Evolutionary conservation across 2,329 filamentous ascomycete species (phyloP), one percentile per base, ranked within the genome.

Genomic region (Orbilia oligospora): DNA sequence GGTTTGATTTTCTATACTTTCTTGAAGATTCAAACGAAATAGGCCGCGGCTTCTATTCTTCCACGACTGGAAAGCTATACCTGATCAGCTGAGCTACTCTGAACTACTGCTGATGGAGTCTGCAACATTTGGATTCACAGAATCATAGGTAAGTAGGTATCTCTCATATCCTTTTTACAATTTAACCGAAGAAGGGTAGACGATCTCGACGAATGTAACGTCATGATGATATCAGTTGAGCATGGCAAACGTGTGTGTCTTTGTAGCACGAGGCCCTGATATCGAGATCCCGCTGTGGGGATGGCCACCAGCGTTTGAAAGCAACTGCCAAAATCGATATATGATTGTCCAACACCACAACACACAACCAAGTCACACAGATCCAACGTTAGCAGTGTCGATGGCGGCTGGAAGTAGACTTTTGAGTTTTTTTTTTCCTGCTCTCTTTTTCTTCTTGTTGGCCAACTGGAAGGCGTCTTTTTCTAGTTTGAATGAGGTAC

Each of bases 151-250:
- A n/a, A n/a, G n/a, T n/a, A n/a, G n/a, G n/a, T n/a, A n/a, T n/a
- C n/a, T n/a, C n/a, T n/a, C n/a, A n/a, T n/a, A n/a, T n/a, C n/a
- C n/a, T n/a, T 5, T 36, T 36, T 9, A 36, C 33, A 36, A 36
- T 33, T 61, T 44, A 61, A 24, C 36, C 56, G 36, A 61, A 27
- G 56, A n/a, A 44, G 56, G 56, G 36, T 41, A 61, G 56, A 44
- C 14, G 56, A 61, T 61, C 56, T 63, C 20, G 67, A n/a, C 2
- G 55, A 63, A 63, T 63, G 27, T 48, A 71, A 71, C 67, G 67
- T 71, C 55, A 71, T 63, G 55, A 53, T 71, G 55, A 71, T 71
- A 70, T 71, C 67, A 53, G 55, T 71, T 55, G 41, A 70, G 41
- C 51, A 69, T 46, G 66, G 38, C 20, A 58, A 69, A 55, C 64